Base-by-base conservation (phyloP, 2,329 filamentous ascomycete genomes). In the Penicillium brevicompactum region DNA sequence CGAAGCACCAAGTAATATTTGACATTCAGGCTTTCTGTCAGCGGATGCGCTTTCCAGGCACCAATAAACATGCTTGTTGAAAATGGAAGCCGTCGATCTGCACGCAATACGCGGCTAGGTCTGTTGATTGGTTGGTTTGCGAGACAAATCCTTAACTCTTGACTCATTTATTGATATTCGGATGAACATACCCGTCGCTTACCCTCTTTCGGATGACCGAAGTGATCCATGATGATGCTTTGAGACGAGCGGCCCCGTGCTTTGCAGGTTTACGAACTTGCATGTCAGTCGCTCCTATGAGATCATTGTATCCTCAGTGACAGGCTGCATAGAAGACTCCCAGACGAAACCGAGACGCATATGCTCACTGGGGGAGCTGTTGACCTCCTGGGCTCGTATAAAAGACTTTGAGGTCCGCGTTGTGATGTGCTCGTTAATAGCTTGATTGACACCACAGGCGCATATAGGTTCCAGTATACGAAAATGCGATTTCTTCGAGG, bases 51-150 rank as follows among this genome's bases (percentile, higher is more conserved):
- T 32, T 10, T 22, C 14, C 18, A 40, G 7, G 50, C 27, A 49
- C 49, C 32, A 24, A 59, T 50, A 37, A 46, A 38, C 32, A 31
- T 11, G 13, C 43, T 30, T 52, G 16, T 21, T 46, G 51, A 10
- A 41, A 34, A 30, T 38, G n/a, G 27, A 24, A 31, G 47, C 4
- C 13, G 31, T 6, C 4, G 30, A 41, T 56, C 43, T 38, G 48
- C 48, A 38, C 45, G 46, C 51, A 52, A 30, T 37, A 45, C 18
- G 24, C 34, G 13, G 38, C 34, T 9, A 7, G n/a, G 5, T 24
- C 10, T 4, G 24, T 9, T 56, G 51, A 60, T 60, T 62, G 58
- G 60, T 6, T 34, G 22, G 14, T 27, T 43, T 31, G 16, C n/a
- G 27, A 37, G 24, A 46, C 52, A 45, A 46, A 40, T 54, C 45